These are phyloP conservation scores for Harringtonia lauricola DNA, from an alignment of 2,329 filamentous ascomycete species.

Conservation along the genomic window DNA sequence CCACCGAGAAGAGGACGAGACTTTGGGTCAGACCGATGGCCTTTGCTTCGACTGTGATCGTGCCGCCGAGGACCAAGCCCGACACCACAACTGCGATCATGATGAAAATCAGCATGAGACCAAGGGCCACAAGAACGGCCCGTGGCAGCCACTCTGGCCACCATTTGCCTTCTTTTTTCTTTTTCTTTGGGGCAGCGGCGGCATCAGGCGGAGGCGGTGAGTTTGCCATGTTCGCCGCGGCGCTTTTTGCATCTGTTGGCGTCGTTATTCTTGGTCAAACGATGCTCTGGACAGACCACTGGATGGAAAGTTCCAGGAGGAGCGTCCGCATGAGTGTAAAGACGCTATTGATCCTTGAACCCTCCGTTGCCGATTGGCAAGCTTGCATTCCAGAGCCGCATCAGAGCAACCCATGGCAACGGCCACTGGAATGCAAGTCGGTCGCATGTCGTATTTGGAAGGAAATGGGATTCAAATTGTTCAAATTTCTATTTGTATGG, in stretches of 20 bases:
- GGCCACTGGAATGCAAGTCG: neutral
- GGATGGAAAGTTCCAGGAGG: too few relatives aligned
- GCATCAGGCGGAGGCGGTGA: too few relatives aligned
- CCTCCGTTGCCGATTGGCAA: too few relatives aligned
- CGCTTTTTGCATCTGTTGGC: neutral
- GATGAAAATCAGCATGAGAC: constrained; percentile 9
- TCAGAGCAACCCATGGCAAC: neutral
- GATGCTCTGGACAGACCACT: too few relatives aligned
- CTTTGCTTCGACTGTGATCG: constrained; percentile 7
- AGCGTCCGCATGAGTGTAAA: too few relatives aligned
- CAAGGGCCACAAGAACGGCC: constrained; percentile 7
- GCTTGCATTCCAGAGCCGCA: neutral
- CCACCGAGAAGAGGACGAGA: constrained; percentile 13
- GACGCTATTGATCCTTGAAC: too few relatives aligned
- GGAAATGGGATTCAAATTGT: too few relatives aligned
- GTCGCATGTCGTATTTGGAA: neutral
- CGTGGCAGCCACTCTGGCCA: constrained; percentile 7
- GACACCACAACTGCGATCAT: constrained; percentile 12
- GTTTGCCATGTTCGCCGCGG: neutral
- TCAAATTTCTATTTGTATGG: too few relatives aligned
- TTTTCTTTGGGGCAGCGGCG: neutral
- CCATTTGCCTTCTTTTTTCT: neutral
- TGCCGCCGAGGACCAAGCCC: constrained; percentile 13
- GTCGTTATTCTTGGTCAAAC: too few relatives aligned
- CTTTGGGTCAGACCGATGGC: constrained; percentile 14